Base-by-base conservation (phyloP, 768 basidiomycete genomes). In the Sistotremastrum suecicum region DNA sequence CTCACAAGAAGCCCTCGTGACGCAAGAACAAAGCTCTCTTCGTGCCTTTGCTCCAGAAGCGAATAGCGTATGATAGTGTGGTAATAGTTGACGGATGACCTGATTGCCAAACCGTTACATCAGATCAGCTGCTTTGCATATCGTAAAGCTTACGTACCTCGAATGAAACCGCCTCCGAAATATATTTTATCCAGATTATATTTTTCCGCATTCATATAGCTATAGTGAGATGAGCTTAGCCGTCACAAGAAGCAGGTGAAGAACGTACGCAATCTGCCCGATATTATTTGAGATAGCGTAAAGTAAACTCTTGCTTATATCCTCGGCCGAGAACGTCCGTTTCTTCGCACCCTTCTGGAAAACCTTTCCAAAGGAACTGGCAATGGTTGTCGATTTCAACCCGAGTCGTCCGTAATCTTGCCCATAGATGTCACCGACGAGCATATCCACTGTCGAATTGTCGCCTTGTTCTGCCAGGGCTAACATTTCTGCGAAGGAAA, bases 121-220 rank as follows among this genome's bases (percentile, higher is more conserved):
- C 32, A 53, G 53, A 37, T 53, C 28, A 6, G 38, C 38, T 41
- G 33, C 37, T 29, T 41, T 12, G 7, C 37, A 20, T 20, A 36
- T 33, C 32, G 43, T 6, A 33, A 28, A 29, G 38, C 7, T 12
- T 36, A 61, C 77, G 47, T 54, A 89, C 88, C 94, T 71, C 95
- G 75, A 62, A 99, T 99, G 66, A 97, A 99, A 64, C 88, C 97
- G 3, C 95, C 95, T 29, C 95, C 92, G 71, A 98, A 99, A 68
- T 97, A 99, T 53, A 99, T 98, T 59, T 88, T 78, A 56, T 95
- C 88, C 49, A 99, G 63, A 54, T 86, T 81, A 62, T 98, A 95
- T 68, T 98, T 98, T 61, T 98, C 95, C 46, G 95, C 95, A 60
- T 99, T 98, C 95, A 99, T 98, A 63, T 91, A 97, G 41, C 89